Percentiles rank a stretch among this genome's conserved stretches.
Conservation (phyloP, 257 asterid species). For the Gentiana dahurica region DNA sequence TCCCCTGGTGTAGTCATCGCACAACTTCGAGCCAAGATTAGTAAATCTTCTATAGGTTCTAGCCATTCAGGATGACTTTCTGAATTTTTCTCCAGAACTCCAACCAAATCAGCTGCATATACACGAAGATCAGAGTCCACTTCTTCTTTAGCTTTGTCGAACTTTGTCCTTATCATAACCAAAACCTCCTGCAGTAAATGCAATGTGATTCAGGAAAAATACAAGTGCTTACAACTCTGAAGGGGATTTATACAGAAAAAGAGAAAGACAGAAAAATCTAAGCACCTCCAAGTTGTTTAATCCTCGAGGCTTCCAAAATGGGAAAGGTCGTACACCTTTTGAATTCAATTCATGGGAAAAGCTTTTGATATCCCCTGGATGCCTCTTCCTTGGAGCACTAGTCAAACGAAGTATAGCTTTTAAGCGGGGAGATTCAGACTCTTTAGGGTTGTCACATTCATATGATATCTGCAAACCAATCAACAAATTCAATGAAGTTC, state of each 20-base stretch:
- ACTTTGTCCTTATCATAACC: constrained; percentile 77
- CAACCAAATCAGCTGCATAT: constrained; percentile 92
- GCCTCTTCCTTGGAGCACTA: constrained; percentile 96
- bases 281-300: constrained; percentile 89
- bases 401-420: constrained; percentile 98
- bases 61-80: constrained; percentile 94
- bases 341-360: constrained; percentile 96
- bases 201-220: constrained; percentile 14
- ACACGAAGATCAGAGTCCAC: constrained; percentile 93
- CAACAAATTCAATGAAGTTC: background rate
- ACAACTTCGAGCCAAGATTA: constrained; percentile 85
- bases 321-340: constrained; percentile 97
- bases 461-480: constrained; percentile 47
- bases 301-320: constrained; percentile 94
- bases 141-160: constrained; percentile 98
- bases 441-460: constrained; percentile 93
- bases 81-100: constrained; percentile 82
- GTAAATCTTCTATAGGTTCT: constrained; percentile 93
- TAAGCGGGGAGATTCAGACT: constrained; percentile 95
- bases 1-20: constrained; percentile 94
- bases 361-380: constrained; percentile 92
- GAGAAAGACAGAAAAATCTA: constrained; percentile 5
- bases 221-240: constrained; percentile 13
- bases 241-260: constrained; percentile 8
- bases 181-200: constrained; percentile 66